Evolutionary conservation across 2,329 filamentous ascomycete genomes (phyloP), one percentile per base, ranked within the genome.

Genomic region (Aspergillus piperis): DNA sequence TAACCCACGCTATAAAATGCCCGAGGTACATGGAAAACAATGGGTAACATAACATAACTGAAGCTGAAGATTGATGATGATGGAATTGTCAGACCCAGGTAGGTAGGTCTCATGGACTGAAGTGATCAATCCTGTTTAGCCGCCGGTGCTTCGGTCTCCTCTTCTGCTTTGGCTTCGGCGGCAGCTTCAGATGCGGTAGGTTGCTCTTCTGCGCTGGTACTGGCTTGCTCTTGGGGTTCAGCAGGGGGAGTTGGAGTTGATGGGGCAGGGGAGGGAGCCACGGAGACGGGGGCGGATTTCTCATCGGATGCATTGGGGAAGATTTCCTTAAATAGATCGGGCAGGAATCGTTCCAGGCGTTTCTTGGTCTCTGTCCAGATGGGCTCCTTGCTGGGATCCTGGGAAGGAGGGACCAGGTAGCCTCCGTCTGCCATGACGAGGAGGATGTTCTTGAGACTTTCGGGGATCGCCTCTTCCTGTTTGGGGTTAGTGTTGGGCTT

Each of bases 361-460:
- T 83, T 84, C 74, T 81, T 83, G 11, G 86, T 88, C 75, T 88
- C 86, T 6, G 73, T 74, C 86, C 86, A 89, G 39, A 88, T 74
- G 66, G 81, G 76, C 63, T 82, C 80, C 63, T 84, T 82, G 63
- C 66, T 72, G n/a, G 74, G 66, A 42, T 83, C 79, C 54, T 82
- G 76, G 7, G 73, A 71, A 3, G 91, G 91, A 1, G 90, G 85
- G 0, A 91, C 88, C 5, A 99, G 84, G 69, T 91, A 93, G 38
- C 90, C 93, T 54, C 90, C 93, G 73, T 89, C 95, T 5, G 90
- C 88, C 92, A 99, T 96, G 70, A 99, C 95, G 8, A 99, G 83
- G 23, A 98, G 81, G 55, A 98, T 92, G 66, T 99, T 99, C 79
- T 99, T 99, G 60, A 99, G 81, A 66, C 92, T 95, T 77, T 99